Base-by-base conservation (phyloP, 176 grass and related monocot genomes). In the Avena eriantha region DNA sequence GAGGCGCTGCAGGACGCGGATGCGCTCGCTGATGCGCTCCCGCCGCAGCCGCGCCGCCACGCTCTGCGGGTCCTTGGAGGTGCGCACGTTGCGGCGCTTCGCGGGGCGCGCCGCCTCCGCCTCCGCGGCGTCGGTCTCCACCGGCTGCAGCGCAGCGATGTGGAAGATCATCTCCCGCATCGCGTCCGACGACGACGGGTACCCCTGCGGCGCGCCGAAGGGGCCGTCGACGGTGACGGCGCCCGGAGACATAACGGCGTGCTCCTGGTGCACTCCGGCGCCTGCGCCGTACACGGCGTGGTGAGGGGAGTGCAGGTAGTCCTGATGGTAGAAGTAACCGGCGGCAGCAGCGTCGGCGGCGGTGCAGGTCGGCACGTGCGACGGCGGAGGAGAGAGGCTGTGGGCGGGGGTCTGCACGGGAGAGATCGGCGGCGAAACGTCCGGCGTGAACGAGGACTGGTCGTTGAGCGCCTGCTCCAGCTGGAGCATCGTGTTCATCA, bases 61-160 rank as follows among this genome's bases (percentile, higher is more conserved):
- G 86, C 93, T 98, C 88, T 96, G 96, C 49, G 96, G 96, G 61
- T 98, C 96, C 89, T 98, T 98, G 63, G 96, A 98, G 60, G 94
- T 93, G 76, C 85, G 86, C 73, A 96, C 93, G 73, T 98, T 98
- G 49, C 93, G 92, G 10, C 96, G 92, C 93, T 94, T 98, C 68
- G 93, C 86, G 0, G 93, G 96, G 1, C 91, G 91, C 69, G 86
- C 89, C 78, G 84, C 92, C 36, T 41, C 36, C 26, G 91, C 53
- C 93, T 89, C 96, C 41, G 86, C 23, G 24, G 31, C 88, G 73
- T 98, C 91, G 73, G 91, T 73, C 64, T 94, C 81, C 80, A 98
- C 89, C 68, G 96, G 96, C 81, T 98, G 96, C 88, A 98, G 92
- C 68, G 93, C 96, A 1, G 93, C 93, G 58, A 98, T 87, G 64